A percentile compares a stretch with the other conserved stretches of the same genome.
phyloP scores from a whole-genome alignment of 2,329 filamentous ascomycete species.

The Epicoccum sorghinum region DNA sequence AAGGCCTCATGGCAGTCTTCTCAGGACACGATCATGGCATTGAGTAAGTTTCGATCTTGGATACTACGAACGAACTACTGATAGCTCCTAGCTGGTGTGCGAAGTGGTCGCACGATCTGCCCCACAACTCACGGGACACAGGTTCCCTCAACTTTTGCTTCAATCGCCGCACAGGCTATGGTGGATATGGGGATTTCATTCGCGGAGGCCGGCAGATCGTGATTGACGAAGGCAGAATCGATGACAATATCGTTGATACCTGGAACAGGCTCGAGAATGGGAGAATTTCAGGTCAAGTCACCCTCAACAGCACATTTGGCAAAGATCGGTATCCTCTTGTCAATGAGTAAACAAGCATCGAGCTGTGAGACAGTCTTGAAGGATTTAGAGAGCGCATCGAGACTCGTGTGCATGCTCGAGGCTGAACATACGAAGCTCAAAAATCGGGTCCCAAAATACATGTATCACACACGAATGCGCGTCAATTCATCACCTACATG shows the following conservation, averaged over 20 bases:
- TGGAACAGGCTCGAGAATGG: slow-evolving; percentile 68
- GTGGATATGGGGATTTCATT: slow-evolving; percentile 69
- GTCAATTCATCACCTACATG: no score
- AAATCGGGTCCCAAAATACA: background rate
- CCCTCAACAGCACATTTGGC: slow-evolving; percentile 66
- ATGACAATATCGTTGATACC: slow-evolving; percentile 56
- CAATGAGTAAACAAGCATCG: slow-evolving; percentile 3
- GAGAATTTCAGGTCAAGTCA: slow-evolving; percentile 57
- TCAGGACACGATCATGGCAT: slow-evolving; percentile 69
- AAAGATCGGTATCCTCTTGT: slow-evolving; percentile 58
- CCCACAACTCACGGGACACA: slow-evolving; percentile 48
- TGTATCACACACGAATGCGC: no score
- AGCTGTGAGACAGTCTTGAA: background rate
- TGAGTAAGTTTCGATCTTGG: slow-evolving; percentile 19
- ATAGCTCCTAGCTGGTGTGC: slow-evolving; percentile 42
- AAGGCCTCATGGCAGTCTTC: slow-evolving; percentile 56
- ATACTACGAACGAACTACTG: background rate
- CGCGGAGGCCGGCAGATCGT: slow-evolving; percentile 65
- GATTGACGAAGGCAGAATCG: slow-evolving; percentile 53
- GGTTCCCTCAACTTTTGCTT: slow-evolving; percentile 59
- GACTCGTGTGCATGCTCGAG: background rate
- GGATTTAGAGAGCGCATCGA: no score
- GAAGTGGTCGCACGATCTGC: slow-evolving; percentile 45
- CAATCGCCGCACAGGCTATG: slow-evolving; percentile 71
- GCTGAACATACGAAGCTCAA: background rate